Evolutionary conservation across 805 yeast species (phyloP).

Genomic region (Candida palmyrensis): DNA sequence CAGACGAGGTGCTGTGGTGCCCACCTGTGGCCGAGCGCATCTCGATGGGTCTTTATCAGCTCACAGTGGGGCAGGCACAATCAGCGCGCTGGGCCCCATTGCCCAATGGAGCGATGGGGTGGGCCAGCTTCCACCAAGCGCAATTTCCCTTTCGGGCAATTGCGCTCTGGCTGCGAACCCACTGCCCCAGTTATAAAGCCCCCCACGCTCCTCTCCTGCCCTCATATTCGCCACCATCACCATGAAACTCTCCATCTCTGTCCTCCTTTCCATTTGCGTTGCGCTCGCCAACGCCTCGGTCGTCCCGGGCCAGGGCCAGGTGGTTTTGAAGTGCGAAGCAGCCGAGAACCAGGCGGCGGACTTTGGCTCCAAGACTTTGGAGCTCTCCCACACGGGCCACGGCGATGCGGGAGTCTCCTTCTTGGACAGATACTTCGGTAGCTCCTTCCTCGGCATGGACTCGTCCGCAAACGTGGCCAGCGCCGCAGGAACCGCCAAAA

Average conservation of each 20-base stretch:
- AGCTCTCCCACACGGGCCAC: constrained; percentile 2
- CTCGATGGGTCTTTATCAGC: too few species aligned
- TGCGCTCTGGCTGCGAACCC: not conserved
- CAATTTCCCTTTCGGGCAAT: not conserved
- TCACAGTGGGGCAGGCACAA: too few species aligned
- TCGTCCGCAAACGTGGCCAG: constrained; percentile 14
- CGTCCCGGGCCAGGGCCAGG: constrained; percentile 16
- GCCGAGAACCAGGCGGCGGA: constrained; percentile 1
- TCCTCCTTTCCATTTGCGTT: constrained; percentile 2
- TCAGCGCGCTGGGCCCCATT: too few species aligned
- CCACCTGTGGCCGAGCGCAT: too few species aligned
- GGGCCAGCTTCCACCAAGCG: not conserved
- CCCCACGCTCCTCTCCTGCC: not conserved
- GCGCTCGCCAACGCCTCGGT: constrained; percentile 7
- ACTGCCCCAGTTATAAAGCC: not conserved
- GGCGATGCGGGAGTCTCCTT: constrained; percentile 17
- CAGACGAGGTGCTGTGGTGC: too few species aligned
- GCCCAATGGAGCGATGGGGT: too few species aligned
- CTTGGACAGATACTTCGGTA: constrained; percentile 29
- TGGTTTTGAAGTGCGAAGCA: constrained; percentile 15
- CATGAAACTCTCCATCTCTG: constrained; percentile 4
- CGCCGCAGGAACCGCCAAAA: constrained; percentile 16
- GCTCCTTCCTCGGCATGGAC: constrained; percentile 21
- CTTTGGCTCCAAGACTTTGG: not conserved
- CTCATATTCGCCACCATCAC: not conserved